These are phyloP conservation scores for Closterium sp. DNA, from an alignment of 139 green algal species.

Conservation along the genomic window DNA sequence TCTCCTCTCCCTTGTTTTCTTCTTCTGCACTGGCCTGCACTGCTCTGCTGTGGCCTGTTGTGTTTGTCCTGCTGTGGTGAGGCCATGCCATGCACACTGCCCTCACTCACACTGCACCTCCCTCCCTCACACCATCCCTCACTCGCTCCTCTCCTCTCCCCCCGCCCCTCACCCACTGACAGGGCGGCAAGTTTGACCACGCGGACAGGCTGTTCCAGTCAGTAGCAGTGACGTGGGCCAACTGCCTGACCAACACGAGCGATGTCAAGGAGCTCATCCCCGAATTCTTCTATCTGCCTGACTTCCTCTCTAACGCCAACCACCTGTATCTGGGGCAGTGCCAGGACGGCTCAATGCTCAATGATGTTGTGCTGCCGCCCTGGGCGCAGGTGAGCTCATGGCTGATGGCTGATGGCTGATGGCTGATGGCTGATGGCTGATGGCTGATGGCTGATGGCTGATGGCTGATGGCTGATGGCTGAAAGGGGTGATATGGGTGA, in stretches of 20 bases:
- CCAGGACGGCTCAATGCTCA: slow-evolving; percentile 27
- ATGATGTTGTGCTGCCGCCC: slow-evolving; percentile 52
- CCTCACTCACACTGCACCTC: neutral
- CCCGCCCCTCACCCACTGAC: neutral
- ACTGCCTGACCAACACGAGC: slow-evolving; percentile 43
- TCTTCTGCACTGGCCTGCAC: neutral
- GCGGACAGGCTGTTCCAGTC: slow-evolving; percentile 60
- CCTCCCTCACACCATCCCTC: too few relatives aligned
- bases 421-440: too few relatives aligned
- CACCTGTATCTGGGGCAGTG: slow-evolving; percentile 42
- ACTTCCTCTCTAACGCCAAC: slow-evolving; percentile 59
- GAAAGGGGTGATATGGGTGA: too few relatives aligned
- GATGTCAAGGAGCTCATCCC: slow-evolving; percentile 65
- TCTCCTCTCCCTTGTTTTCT: too few relatives aligned
- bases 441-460: too few relatives aligned
- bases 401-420: too few relatives aligned
- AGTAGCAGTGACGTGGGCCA: slow-evolving; percentile 43
- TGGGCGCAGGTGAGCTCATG: slow-evolving; percentile 54
- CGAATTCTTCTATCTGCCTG: slow-evolving; percentile 59
- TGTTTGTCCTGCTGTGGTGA: too few relatives aligned
- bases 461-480: too few relatives aligned
- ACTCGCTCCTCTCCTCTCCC: neutral
- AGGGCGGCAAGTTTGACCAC: slow-evolving; percentile 59
- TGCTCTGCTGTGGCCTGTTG: too few relatives aligned
- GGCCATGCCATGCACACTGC: too few relatives aligned